Evolutionary conservation across 306 rosid species (phyloP).

Genomic region (Glycine soja): DNA sequence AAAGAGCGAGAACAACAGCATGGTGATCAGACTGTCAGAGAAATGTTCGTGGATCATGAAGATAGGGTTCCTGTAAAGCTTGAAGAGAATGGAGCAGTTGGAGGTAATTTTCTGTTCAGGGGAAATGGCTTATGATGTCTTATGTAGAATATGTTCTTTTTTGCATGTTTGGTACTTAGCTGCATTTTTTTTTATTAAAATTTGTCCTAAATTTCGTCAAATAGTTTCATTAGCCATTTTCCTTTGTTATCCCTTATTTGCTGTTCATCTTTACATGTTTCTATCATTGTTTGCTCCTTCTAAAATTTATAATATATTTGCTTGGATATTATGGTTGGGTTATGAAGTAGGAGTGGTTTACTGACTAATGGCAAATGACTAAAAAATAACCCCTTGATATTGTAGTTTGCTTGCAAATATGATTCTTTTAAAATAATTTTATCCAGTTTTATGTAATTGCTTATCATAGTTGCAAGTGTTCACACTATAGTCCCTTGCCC

Average conservation of each 20-base stretch:
- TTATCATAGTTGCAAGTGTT: too few species aligned
- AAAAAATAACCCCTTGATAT: not conserved
- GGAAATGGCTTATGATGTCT: constrained; percentile 5
- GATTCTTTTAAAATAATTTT: too few species aligned
- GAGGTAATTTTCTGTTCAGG: constrained; percentile 43
- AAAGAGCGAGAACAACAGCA: constrained; percentile 66
- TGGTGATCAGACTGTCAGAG: constrained; percentile 42
- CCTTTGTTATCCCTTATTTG: constrained; percentile 30
- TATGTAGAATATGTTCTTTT: constrained; percentile 22
- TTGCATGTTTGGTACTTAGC: constrained; percentile 42
- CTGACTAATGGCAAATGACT: not conserved
- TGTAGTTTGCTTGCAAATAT: not conserved
- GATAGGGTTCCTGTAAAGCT: constrained; percentile 45
- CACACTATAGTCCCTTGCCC: not conserved
- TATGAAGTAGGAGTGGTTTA: constrained; percentile 19
- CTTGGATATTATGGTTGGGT: constrained; percentile 35
- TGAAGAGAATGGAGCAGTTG: constrained; percentile 49
- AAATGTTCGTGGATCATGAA: constrained; percentile 46
- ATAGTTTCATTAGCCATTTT: constrained; percentile 12
- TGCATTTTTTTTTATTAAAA: not conserved
- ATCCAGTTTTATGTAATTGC: too few species aligned
- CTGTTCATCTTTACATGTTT: constrained; percentile 33
- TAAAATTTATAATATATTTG: constrained; percentile 7
- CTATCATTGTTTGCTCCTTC: not conserved
- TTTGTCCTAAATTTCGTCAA: constrained; percentile 13